Evolutionary conservation across 1,284 basidiomycete genomes (phyloP).

Genomic region (Ustilago lituana): DNA sequence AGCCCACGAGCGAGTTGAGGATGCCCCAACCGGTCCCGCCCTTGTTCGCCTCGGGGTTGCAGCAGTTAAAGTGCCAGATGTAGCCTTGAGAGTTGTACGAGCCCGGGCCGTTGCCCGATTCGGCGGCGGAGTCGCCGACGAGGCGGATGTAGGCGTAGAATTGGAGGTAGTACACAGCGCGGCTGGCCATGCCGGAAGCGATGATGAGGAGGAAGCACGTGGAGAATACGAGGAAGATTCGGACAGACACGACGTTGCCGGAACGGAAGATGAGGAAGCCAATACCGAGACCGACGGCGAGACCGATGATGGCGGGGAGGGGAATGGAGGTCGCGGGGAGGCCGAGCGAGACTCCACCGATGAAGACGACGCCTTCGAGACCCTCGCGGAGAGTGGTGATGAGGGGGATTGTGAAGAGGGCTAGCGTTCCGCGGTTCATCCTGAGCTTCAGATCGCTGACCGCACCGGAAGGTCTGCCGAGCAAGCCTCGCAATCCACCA

Average conservation of each 20-base stretch:
- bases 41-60: conserved; percentile 73
- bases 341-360: conserved; percentile 64
- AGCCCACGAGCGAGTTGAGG: conserved; percentile 61
- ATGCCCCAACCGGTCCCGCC: conserved; percentile 67
- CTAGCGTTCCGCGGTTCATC: conserved; percentile 41
- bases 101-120: conserved; percentile 57
- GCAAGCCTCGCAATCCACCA: conserved; percentile 19
- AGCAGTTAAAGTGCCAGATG: conserved; percentile 76
- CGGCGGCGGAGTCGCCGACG: conserved; percentile 61
- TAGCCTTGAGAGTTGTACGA: conserved; percentile 56
- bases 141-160: conserved; percentile 58
- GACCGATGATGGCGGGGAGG: conserved; percentile 62
- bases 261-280: conserved; percentile 60
- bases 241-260: conserved; percentile 49
- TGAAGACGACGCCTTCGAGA: conserved; percentile 64
- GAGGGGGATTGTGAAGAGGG: conserved; percentile 63
- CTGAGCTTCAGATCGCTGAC: conserved; percentile 39
- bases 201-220: conserved; percentile 62
- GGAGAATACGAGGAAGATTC: conserved; percentile 58
- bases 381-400: conserved; percentile 65
- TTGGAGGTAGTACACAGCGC: conserved; percentile 60
- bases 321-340: conserved; percentile 62
- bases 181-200: conserved; percentile 60
- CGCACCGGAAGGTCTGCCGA: conserved; percentile 20
- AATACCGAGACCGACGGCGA: conserved; percentile 48